Conservation (phyloP, 1,284 basidiomycete genomes). For the Ceratobasidium sp. region DNA sequence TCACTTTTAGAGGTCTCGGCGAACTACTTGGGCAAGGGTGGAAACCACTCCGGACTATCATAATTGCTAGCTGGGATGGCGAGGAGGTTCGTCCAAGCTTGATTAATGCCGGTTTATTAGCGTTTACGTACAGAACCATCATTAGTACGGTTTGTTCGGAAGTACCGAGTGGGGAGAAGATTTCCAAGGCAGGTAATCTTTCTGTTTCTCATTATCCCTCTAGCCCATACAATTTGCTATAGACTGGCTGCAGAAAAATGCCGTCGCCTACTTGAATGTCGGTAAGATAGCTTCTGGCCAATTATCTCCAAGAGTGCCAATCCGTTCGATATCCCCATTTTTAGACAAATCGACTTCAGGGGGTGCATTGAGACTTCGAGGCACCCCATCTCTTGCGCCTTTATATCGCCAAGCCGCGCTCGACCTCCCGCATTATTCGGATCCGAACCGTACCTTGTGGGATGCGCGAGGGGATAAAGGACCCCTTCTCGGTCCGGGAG, state of each 20-base stretch:
- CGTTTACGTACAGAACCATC: not conserved
- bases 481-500: slow-evolving; percentile 25
- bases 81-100: slow-evolving; percentile 68
- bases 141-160: slow-evolving; percentile 83
- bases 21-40: slow-evolving; percentile 75
- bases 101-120: not conserved
- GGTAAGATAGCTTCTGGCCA: slow-evolving; percentile 53
- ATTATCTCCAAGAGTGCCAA: not conserved
- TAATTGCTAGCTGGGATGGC: slow-evolving; percentile 91
- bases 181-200: slow-evolving; percentile 54
- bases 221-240: not conserved
- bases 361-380: slow-evolving; percentile 61
- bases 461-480: slow-evolving; percentile 47
- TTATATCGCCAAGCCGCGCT: slow-evolving; percentile 71
- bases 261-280: slow-evolving; percentile 86
- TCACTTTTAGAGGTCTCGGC: slow-evolving; percentile 70
- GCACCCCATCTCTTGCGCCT: slow-evolving; percentile 81
- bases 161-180: slow-evolving; percentile 91
- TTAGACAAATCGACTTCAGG: slow-evolving; percentile 73
- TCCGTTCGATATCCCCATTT: not conserved
- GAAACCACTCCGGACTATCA: slow-evolving; percentile 86
- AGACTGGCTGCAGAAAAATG: slow-evolving; percentile 75
- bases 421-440: slow-evolving; percentile 63
- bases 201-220: not conserved
- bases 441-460: slow-evolving; percentile 49